phyloP scores from a whole-genome alignment of 2,329 filamentous ascomycete species.

The Rhinocladiella similis region DNA sequence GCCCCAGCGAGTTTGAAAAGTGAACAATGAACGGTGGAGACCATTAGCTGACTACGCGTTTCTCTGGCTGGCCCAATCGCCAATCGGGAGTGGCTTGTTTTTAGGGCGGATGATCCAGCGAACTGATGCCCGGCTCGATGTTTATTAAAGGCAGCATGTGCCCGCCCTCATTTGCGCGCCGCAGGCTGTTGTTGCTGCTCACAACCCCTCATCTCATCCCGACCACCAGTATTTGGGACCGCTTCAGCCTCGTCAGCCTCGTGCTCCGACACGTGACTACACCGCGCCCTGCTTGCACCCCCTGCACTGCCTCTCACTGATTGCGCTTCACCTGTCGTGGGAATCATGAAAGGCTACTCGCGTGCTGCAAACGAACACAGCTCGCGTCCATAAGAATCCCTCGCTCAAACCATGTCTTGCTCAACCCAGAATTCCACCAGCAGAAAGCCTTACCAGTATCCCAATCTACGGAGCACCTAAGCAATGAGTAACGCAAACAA shows the following conservation, averaged over 20 bases:
- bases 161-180: neutral
- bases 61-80: neutral
- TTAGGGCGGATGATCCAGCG: constrained; percentile 2
- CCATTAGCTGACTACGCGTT: neutral
- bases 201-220: no score
- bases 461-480: neutral
- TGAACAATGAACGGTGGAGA: neutral
- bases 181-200: neutral
- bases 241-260: no score
- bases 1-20: neutral
- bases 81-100: neutral
- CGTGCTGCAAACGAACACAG: no score
- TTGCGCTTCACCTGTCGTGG: no score
- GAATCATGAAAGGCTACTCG: no score
- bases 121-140: neutral
- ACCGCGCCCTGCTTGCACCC: no score
- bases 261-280: no score
- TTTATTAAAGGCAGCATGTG: constrained; percentile 1
- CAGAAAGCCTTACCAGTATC: neutral
- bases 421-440: neutral
- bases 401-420: no score
- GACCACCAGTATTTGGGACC: no score
- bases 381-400: no score
- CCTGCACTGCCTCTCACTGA: no score
- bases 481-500: constrained; percentile 30